Base-by-base conservation (phyloP, 257 asterid species). In the Solanum medicagineum region DNA sequence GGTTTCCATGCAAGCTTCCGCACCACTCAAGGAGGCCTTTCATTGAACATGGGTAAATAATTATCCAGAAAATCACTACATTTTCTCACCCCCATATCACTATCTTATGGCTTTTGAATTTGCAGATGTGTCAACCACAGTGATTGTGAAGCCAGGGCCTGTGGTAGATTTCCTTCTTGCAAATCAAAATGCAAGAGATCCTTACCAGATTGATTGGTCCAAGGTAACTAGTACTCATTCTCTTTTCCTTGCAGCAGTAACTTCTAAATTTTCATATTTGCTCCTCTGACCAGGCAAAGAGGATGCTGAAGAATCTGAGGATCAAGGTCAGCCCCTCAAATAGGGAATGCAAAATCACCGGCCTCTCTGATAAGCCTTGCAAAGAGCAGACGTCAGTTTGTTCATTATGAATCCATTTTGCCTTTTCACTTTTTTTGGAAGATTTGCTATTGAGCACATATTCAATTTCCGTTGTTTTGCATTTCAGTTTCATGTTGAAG, bases 1-100 rank as follows among this genome's bases (percentile, higher is more conserved):
- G 98, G 98, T 8, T 89, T 94, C 44, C 95, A 94, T 60, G 93
- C 98, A 11, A 94, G 98, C 51, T 94, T 94, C 62, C 86, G 94
- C 81, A 91, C 97, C 29, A 91, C 93, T 1, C 97, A 92, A 56
- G 91, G 91, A 42, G 97, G 96, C 2, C 92, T 94, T 20, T 91
- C 97, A 11, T 87, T 93, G 80, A 94, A 92, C 56, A 90, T 94
- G 88, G 96, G 98, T 91, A 74, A 85, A 85, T 17, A 57, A 26
- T 68, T 55, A 14, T 44, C 75, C 62, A 26, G 59, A 57, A 8
- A 13, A 20, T 57, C 13, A 66, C 10, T 84, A 45, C 44, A 82
- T 69, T 32, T 19, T 49, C 42, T 73, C 13, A 36, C 47, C 60
- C 20, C 44, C 32, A 32, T 24, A 24, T 32, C 42, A 17, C 53